phyloP scores from a whole-genome alignment of 2,329 filamentous ascomycete genomes.

The Conoideocrella luteorostrata region DNA sequence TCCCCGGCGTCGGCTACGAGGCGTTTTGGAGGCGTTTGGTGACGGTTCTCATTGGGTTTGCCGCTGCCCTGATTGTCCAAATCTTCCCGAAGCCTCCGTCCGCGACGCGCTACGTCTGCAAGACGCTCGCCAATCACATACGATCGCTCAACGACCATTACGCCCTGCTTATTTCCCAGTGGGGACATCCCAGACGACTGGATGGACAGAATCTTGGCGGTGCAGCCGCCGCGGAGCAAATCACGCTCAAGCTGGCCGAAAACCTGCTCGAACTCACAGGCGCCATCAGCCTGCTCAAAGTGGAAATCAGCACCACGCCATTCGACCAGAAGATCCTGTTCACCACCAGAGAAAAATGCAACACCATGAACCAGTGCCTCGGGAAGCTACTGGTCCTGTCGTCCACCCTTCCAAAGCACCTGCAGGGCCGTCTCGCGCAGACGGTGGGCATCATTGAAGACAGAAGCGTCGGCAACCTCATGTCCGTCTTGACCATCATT shows the following conservation, averaged over 20 bases:
- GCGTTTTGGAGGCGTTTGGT: slow-evolving; percentile 42
- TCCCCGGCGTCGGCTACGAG: slow-evolving; percentile 38
- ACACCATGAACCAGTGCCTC: slow-evolving; percentile 28
- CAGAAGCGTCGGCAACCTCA: slow-evolving; percentile 39
- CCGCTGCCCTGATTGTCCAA: slow-evolving; percentile 36
- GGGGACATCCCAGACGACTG: slow-evolving; percentile 27
- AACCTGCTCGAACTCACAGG: slow-evolving; percentile 18
- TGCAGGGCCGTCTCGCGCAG: slow-evolving; percentile 32
- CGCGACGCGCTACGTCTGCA: slow-evolving; percentile 36
- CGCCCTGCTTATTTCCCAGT: slow-evolving; percentile 39
- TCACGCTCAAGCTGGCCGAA: slow-evolving; percentile 24
- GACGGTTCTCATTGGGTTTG: slow-evolving; percentile 38
- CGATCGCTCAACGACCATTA: slow-evolving; percentile 41
- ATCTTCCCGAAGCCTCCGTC: slow-evolving; percentile 41
- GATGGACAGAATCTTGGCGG: slow-evolving; percentile 21
- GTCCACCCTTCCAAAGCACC: slow-evolving; percentile 29
- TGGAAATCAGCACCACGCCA: slow-evolving; percentile 23
- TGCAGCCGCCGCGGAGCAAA: slow-evolving; percentile 18
- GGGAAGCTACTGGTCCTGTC: slow-evolving; percentile 25
- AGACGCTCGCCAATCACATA: slow-evolving; percentile 36
- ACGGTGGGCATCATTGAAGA: slow-evolving; percentile 35
- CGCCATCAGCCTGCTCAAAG: slow-evolving; percentile 20
- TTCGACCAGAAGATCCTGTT: slow-evolving; percentile 25
- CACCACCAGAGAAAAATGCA: slow-evolving; percentile 22
- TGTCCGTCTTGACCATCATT: slow-evolving; percentile 41